Base-by-base conservation (phyloP, 2,329 filamentous ascomycete species). In the Mycocentrospora acerina region DNA sequence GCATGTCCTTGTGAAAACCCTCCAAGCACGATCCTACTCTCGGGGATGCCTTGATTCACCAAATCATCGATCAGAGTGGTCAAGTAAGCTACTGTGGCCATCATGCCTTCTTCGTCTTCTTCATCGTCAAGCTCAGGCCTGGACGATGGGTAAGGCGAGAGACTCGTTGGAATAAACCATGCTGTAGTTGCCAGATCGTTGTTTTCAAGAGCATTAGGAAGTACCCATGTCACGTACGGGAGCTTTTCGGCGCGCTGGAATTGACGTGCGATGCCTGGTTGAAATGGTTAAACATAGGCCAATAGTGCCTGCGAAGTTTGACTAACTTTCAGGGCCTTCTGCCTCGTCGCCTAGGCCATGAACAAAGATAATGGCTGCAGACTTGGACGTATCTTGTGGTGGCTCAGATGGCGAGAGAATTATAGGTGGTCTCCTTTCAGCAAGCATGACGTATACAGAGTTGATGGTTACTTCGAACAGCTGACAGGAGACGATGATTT, bases 1-100 rank as follows among this genome's bases (percentile, higher is more conserved):
- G 71, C 72, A 53, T 71, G 70, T 13, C 73, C 73, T 46, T 76
- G 72, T 15, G 70, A 72, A 51, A 76, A 76, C 3, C 73, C 73
- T 4, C 71, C 73, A 1, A 76, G 55, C 3, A 75, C 60, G 22
- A 76, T 71, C 9, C 73, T 60, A 37, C 69, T 35, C 62, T 62
- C 55, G 1, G 69, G 67, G 4, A 73, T 60, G 7, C 72, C 72
- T 33, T 64, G 62, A 16, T 55, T 48, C 4, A 72, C 61, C 26
- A 71, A 57, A 14, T 68, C 58, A 29, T 73, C 69, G 32, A 76
- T 64, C 29, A 75, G 45, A 3, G 56, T 57, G 26, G 69, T 70
- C 8, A 75, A 44, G 35, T 74, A 71, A 6, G 56, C 52, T 18
- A 70, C 62, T 10, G 64, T 68, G 24, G 59, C 48, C 32, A 66